These are phyloP conservation scores for Luffa aegyptiaca DNA, from an alignment of 306 rosid genomes.

Conservation along the genomic window DNA sequence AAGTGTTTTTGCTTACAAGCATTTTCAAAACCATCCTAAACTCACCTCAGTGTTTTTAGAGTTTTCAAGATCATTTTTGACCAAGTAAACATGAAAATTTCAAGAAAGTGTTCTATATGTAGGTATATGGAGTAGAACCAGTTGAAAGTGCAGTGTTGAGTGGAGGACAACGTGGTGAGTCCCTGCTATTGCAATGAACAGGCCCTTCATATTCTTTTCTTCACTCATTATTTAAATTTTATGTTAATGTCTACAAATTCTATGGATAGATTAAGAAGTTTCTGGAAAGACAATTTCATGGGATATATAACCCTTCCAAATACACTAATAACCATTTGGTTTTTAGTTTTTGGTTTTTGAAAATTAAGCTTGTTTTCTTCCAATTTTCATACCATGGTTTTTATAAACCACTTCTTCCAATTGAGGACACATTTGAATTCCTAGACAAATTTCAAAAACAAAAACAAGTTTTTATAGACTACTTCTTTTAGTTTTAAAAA, in stretches of 20 bases:
- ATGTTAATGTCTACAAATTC: neutral
- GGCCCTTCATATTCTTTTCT: neutral
- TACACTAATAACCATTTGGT: neutral
- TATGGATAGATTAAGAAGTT: neutral
- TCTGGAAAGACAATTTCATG: neutral
- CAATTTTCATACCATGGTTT: too few species aligned
- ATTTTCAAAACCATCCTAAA: too few species aligned
- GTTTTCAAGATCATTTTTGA: neutral
- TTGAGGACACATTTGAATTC: too few species aligned
- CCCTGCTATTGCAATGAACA: neutral
- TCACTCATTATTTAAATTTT: neutral
- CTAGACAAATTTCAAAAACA: too few species aligned
- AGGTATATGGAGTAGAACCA: conserved; percentile 81
- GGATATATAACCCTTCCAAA: neutral
- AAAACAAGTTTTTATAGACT: too few species aligned
- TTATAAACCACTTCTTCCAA: too few species aligned
- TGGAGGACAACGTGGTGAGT: conserved; percentile 71
- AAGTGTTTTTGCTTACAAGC: too few species aligned
- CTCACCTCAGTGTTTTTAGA: neutral
- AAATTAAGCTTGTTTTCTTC: too few species aligned
- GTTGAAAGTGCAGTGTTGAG: conserved; percentile 63
- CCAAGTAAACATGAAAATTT: neutral
- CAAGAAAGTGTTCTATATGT: neutral
- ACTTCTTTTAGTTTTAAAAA: too few species aligned
- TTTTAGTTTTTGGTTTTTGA: too few species aligned